Evolutionary conservation across 805 yeast genomes (phyloP).

Genomic region (Yarrowia porcina): DNA sequence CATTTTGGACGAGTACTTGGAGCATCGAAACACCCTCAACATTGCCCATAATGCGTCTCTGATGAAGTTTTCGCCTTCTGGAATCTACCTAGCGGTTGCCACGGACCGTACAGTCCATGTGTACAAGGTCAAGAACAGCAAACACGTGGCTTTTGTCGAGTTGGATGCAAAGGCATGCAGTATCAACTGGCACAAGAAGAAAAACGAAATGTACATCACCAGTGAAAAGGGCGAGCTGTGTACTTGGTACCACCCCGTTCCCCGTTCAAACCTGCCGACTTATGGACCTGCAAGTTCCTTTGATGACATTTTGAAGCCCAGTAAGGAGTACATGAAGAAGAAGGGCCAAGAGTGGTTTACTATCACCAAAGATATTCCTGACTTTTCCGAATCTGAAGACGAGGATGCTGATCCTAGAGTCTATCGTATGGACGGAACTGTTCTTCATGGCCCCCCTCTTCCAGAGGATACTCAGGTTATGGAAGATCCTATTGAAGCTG

Average conservation of each 20-base stretch:
- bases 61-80: conserved; percentile 60
- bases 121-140: conserved; percentile 47
- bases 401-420: no score
- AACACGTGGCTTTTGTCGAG: conserved; percentile 34
- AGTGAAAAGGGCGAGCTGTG: conserved; percentile 38
- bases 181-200: conserved; percentile 41
- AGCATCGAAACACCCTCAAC: conserved; percentile 23
- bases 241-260: conserved; percentile 31
- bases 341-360: no score
- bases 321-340: no score
- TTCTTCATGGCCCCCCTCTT: neutral
- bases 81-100: conserved; percentile 57
- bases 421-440: neutral
- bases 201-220: conserved; percentile 36
- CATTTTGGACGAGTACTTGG: conserved; percentile 27
- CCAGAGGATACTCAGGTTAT: conserved; percentile 3
- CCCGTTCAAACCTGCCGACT: no score
- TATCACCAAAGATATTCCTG: no score
- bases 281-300: no score
- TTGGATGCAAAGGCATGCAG: conserved; percentile 22
- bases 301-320: neutral
- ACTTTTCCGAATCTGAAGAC: neutral
- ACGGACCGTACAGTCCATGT: conserved; percentile 51
- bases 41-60: conserved; percentile 39
- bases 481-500: neutral